Percentiles rank a stretch among this genome's conserved stretches.
These are phyloP conservation scores for Begonia loranthoides DNA, from an alignment of 306 rosid species.

Conservation along the genomic window DNA sequence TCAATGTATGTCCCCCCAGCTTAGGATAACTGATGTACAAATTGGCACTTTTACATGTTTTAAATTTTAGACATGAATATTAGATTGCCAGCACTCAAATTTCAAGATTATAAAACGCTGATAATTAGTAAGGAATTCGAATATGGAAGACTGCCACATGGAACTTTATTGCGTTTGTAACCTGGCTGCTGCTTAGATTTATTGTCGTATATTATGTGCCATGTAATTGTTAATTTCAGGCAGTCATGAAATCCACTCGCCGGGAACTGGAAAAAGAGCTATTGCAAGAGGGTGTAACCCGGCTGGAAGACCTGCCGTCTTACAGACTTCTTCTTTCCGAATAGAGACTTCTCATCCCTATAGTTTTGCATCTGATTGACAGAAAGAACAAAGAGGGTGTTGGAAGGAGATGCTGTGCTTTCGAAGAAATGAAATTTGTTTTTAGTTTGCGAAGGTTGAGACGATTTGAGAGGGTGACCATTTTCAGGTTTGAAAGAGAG, in stretches of 20 bases:
- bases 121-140: no score
- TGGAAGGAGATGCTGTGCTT: background rate
- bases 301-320: slow-evolving; percentile 84
- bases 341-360: slow-evolving; percentile 12
- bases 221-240: slow-evolving; percentile 23
- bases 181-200: background rate
- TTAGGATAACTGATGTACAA: slow-evolving; percentile 4
- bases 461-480: background rate
- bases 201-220: background rate
- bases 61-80: background rate
- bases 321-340: slow-evolving; percentile 69
- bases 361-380: background rate
- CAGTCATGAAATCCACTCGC: slow-evolving; percentile 95
- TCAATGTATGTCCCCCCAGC: slow-evolving; percentile 54
- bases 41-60: background rate
- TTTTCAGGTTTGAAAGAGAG: background rate
- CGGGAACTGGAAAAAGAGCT: slow-evolving; percentile 94
- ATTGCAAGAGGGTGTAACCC: slow-evolving; percentile 47
- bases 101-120: background rate
- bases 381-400: background rate
- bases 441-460: background rate
- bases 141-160: no score
- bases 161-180: no score
- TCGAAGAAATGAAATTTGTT: background rate
- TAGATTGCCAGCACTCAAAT: background rate